Percentiles rank a stretch among this genome's conserved stretches.
Conservation (phyloP, 2,329 filamentous ascomycete species). For the Trichoderma sp. region DNA sequence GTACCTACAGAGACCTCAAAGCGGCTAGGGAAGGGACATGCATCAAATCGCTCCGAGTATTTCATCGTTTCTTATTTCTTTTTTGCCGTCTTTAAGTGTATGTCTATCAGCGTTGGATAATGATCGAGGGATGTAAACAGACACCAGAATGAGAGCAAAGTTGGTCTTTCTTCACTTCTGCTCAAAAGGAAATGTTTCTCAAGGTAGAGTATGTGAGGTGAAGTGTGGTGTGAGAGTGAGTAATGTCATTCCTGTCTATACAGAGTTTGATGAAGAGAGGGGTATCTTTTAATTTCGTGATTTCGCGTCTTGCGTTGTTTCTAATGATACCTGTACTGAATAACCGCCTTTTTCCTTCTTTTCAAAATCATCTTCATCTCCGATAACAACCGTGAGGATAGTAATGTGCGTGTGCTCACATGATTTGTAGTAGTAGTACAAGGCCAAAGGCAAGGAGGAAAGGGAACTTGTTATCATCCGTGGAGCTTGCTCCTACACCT, state of each 20-base stretch:
- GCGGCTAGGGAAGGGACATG: constrained; percentile 3
- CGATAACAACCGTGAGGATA: neutral
- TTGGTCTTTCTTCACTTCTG: neutral
- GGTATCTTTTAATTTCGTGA: neutral
- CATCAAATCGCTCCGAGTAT: neutral
- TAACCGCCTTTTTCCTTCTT: neutral
- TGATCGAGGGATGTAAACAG: constrained; percentile 21
- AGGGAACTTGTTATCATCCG: neutral
- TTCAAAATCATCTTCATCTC: neutral
- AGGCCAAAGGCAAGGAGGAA: neutral
- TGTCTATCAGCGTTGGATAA: constrained; percentile 23
- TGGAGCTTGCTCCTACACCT: neutral
- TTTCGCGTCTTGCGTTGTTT: neutral
- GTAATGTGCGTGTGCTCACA: neutral
- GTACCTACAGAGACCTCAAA: neutral
- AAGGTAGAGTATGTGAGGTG: neutral
- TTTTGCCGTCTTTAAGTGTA: constrained; percentile 15
- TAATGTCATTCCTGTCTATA: neutral
- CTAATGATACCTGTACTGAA: neutral
- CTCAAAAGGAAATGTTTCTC: no score
- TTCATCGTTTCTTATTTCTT: neutral
- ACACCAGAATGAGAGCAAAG: constrained; percentile 4
- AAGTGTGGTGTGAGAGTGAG: neutral
- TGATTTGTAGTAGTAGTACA: constrained; percentile 5
- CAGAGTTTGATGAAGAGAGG: constrained; percentile 1